A percentile compares a stretch with the other conserved stretches of the same genome.
These are phyloP conservation scores for Pseudocohnilembus persalinus DNA, from an alignment of 169 alveolate species.

Conservation along the genomic window DNA sequence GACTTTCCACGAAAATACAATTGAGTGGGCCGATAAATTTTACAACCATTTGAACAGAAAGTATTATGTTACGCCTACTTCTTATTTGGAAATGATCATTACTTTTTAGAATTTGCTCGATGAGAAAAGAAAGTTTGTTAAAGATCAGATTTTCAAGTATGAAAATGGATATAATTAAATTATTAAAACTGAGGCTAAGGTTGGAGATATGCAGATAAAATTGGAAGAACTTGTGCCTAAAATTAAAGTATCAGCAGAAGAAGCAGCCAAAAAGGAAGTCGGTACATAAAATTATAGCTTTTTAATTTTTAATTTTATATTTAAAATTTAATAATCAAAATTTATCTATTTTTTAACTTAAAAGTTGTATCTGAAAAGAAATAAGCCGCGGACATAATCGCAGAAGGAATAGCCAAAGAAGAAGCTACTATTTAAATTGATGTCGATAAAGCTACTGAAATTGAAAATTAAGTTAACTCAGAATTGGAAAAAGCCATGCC, in stretches of 20 bases:
- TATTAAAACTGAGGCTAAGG: constrained; percentile 85
- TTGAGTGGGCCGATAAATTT: constrained; percentile 75
- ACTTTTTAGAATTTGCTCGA: constrained; percentile 84
- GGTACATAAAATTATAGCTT: no score
- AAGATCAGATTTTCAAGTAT: constrained; percentile 78
- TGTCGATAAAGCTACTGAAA: constrained; percentile 72
- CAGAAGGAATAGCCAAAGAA: constrained; percentile 69
- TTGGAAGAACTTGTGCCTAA: constrained; percentile 88
- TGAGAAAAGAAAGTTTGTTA: constrained; percentile 85
- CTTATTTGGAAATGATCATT: constrained; percentile 87
- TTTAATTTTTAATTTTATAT: constrained; percentile 18
- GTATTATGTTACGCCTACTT: constrained; percentile 92
- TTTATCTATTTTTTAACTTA: no score
- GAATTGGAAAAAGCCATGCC: constrained; percentile 83
- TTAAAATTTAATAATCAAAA: no score
- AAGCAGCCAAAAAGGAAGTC: constrained; percentile 70
- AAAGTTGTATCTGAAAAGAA: constrained; percentile 66
- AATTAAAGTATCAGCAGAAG: constrained; percentile 80
- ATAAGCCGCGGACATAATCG: constrained; percentile 72
- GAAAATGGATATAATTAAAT: constrained; percentile 87
- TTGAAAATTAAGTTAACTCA: constrained; percentile 80
- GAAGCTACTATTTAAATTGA: constrained; percentile 72
- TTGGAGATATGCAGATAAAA: constrained; percentile 88
- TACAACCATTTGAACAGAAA: constrained; percentile 77
- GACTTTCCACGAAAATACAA: constrained; percentile 83